Evolutionary conservation across 495 filamentous ascomycete genomes (phyloP), one percentile per base, ranked within the genome.

Genomic region (Penicillium cataractarum): DNA sequence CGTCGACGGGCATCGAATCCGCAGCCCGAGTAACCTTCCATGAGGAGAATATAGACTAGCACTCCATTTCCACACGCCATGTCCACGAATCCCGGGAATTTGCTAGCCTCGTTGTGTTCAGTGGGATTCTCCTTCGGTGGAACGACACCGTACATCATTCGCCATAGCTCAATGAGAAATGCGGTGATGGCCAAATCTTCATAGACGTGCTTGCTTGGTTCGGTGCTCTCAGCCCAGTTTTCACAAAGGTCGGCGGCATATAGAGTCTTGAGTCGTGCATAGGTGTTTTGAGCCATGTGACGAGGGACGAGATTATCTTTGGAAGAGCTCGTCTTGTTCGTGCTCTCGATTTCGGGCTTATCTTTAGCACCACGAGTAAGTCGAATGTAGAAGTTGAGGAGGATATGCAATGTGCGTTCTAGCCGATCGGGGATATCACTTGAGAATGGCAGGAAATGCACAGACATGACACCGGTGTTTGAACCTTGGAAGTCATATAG

Each of bases 11-110:
- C 95, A 75, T 99, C 95, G 69, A 97, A 96, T 2, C 95, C 96
- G 84, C 88, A 94, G 29, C 95, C 95, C 6, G 65, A 57, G 74
- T 91, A 98, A 6, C 93, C 94, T 78, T 98, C 93, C 66, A 83
- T 80, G 10, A 89, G 77, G 6, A 98, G 84, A 35, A 98, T 84
- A 66, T 94, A 85, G 12, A 97, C 90, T n/a, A 99, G 84, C 1
- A 98, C 83, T 15, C 95, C 95, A 70, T 97, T 98, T 6, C 95
- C 95, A 69, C 95, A 98, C 17, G 93, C 95, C 50, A 99, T 89
- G 70, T 98, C 96, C 10, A 97, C 91, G 68, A 99, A 99, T 6
- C 94, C 92, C 1, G 92, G 91, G 67, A 97, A 97, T 1, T 19
- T 22, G 0, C 39, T 19, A n/a, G 24, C 22, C 15, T 33, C 52